Evolutionary conservation across 2,329 filamentous ascomycete species (phyloP).

Genomic region (Aureobasidium pullulans): DNA sequence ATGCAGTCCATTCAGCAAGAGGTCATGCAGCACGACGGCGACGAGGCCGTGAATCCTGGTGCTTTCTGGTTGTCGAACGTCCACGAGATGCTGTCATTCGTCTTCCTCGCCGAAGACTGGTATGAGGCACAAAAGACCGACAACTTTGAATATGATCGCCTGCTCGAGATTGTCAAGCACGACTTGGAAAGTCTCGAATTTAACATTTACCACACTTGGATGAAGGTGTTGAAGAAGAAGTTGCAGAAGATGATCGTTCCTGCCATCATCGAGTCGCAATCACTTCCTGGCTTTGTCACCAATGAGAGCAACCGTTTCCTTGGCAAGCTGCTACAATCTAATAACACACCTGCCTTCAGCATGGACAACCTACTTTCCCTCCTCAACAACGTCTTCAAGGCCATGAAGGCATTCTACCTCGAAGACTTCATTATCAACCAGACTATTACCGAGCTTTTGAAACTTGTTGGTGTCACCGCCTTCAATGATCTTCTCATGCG

Average conservation of each 20-base stretch:
- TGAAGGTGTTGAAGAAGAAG: constrained; percentile 99
- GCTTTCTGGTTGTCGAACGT: constrained; percentile 99
- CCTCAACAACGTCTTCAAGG: constrained; percentile 94
- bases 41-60: constrained; percentile 93
- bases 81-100: constrained; percentile 98
- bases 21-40: constrained; percentile 97
- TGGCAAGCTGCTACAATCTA: constrained; percentile 88
- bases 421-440: constrained; percentile 95
- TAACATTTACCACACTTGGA: constrained; percentile 99
- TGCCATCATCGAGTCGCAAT: constrained; percentile 98
- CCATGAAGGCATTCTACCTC: constrained; percentile 97
- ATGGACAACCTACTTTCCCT: constrained; percentile 98
- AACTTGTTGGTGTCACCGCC: constrained; percentile 89
- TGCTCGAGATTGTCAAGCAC: constrained; percentile 98
- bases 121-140: constrained; percentile 99
- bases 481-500: constrained; percentile 98
- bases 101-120: constrained; percentile 98
- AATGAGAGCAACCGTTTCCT: constrained; percentile 98
- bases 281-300: constrained; percentile 93
- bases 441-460: constrained; percentile 86
- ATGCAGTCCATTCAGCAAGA: constrained; percentile 99
- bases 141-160: constrained; percentile 96
- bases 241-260: constrained; percentile 99
- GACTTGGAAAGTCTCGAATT: constrained; percentile 97
- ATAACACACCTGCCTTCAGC: constrained; percentile 89